Base-by-base conservation (phyloP, 768 basidiomycete genomes). In the Asterophora lycoperdoides region DNA sequence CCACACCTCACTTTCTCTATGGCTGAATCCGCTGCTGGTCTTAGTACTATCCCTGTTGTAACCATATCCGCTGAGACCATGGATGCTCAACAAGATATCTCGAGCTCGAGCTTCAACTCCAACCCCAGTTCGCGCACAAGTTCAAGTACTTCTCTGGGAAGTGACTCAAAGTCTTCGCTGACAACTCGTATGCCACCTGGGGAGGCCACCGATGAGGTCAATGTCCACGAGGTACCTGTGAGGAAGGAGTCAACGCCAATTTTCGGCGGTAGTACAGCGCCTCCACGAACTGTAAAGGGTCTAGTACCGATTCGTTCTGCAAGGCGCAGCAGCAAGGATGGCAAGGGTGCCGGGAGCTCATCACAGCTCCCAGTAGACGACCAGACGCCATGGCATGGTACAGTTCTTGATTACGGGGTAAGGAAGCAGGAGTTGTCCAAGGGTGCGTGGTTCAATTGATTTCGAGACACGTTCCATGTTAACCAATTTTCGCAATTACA, bases 331-430 rank as follows among this genome's bases (percentile, higher is more conserved):
- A 36, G 18, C 13, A 48, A 51, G 39, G 20, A 36, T 30, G 43
- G 38, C 26, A 56, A 46, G 26, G 41, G n/a, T 33, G 29, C 10
- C 17, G 43, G 42, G 35, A 49, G 4, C 33, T 10, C 20, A 1
- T 15, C 35, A 20, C 19, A 34, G 11, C n/a, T 14, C 8, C 18
- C 43, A 20, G 17, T 14, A 5, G 41, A 46, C 39, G 51, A 52
- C 13, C 34, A 42, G 17, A 23, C 35, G 23, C 48, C 54, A 32
- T 56, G 50, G 54, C 44, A 56, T 44, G 54, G 54, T 7, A 46
- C 51, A 28, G 54, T 52, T 32, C 36, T 56, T 29, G 54, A 56
- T 11, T 46, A 52, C 23, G 37, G 48, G 7, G 51, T 37, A 11
- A 35, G 46, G 37, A 56, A 52, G 18, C 51, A 56, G 41, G 40